Base-by-base conservation (phyloP, 2,329 filamentous ascomycete genomes). In the Fusarium sambucinum region DNA sequence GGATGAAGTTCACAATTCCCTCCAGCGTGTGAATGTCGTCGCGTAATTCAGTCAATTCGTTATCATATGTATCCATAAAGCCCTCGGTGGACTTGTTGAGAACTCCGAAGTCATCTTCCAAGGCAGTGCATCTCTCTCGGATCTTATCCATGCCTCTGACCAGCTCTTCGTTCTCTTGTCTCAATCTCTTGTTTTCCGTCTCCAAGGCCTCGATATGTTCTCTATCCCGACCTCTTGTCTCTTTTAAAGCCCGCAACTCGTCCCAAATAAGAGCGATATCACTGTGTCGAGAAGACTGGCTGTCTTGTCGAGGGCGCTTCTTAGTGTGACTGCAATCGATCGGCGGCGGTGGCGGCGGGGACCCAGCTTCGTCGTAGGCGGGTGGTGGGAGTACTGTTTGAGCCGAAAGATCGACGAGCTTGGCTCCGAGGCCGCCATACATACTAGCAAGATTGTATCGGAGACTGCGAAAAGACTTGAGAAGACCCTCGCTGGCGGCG, bases 381-480 rank as follows among this genome's bases (percentile, higher is more conserved):
- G 59, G 59, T 2, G 59, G 59, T 13, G 56, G 51, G 32, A 35
- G 29, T 33, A 17, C 11, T 13, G 29, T n/a, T 7, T 45, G 38
- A 16, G 12, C 4, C 5, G 6, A 16, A 5, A 35, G 21, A 10
- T 27, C 33, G 7, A 66, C 29, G 12, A 66, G 42, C 35, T 67
- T 67, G 37, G 47, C 64, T 30, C 64, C 62, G 7, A 35, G 23
- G 11, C 64, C 65, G 7, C 44, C 44, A 14, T 68, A 68, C 63
- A 68, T 63, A 25, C 63, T 63, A 23, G 58, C 54, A 27, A 68
- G 63, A 17, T 63, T 57, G 3, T 41, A 55, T 11, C 50, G 25
- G 29, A 51, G 55, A 17, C 55, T 40, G n/a, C 21, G 41, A 4
- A 48, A 46, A 12, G 45, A 48, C 27, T 51, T 47, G 25, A 59